Conservation (phyloP, 768 basidiomycete species). For the Rhizopogon rudus region DNA sequence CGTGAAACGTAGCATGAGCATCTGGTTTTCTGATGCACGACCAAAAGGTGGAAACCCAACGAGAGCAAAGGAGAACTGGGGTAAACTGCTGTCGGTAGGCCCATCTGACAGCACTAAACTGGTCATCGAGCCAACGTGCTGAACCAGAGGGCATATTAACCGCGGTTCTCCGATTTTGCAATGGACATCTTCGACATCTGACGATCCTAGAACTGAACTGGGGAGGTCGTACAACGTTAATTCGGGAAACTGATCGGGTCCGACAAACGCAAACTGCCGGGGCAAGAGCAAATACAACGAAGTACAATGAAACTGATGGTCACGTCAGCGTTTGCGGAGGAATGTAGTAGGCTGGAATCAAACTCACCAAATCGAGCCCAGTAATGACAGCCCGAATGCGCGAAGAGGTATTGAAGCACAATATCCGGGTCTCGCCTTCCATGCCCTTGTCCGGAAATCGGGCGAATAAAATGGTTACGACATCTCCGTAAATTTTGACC, state of each 20-base stretch:
- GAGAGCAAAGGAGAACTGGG: neutral
- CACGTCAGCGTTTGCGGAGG: neutral
- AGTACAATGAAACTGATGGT: neutral
- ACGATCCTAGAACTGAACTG: neutral
- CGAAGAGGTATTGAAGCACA: neutral
- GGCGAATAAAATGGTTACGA: conserved; percentile 14
- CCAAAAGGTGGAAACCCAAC: neutral
- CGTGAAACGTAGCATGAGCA: neutral
- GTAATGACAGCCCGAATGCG: neutral
- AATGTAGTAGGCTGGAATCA: neutral
- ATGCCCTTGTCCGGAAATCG: neutral
- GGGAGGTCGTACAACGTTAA: neutral
- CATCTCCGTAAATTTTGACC: conserved; percentile 18
- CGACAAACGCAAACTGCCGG: neutral
- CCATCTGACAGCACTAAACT: neutral
- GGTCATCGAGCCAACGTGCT: neutral
- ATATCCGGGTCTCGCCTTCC: neutral
- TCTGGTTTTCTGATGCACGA: neutral
- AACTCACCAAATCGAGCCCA: neutral
- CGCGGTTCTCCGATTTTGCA: neutral
- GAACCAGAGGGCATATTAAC: neutral
- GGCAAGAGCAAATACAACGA: neutral
- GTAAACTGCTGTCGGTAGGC: too few relatives aligned
- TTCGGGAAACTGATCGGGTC: neutral
- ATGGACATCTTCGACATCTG: neutral